Evolutionary conservation across 1,284 basidiomycete genomes (phyloP), one percentile per base, ranked within the genome.

Genomic region (Ganoderma multipileum): DNA sequence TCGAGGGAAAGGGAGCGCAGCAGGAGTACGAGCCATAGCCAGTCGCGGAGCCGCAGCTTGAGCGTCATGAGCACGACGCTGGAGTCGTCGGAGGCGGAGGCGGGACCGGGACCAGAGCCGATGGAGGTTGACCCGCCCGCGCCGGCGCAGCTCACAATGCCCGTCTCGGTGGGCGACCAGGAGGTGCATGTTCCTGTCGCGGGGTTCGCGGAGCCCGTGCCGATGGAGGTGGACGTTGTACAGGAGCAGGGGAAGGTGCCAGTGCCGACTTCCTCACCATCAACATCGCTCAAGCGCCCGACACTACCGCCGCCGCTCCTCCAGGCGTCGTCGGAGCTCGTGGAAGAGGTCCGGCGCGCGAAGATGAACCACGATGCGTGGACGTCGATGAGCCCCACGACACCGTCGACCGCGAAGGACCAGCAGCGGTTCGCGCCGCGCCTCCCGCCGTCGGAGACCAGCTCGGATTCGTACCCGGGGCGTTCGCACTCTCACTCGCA

Each of bases 91-190:
- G 39, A 42, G 42, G 8, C 41, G 39, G 63, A n/a, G n/a, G n/a
- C n/a, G n/a, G n/a, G n/a, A n/a, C n/a, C n/a, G n/a, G n/a, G n/a
- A n/a, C n/a, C n/a, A n/a, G n/a, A 64, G 16, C 69, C 70, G 42
- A 81, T 81, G 79, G 81, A 82, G 8, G 75, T 81, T 16, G 79
- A 80, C 39, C 65, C 72, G 16, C 73, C 68, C 52, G 16, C 68
- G 70, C 14, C 54, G n/a, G 59, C 64, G 44, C 50, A 30, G n/a
- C 59, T 76, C 61, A 76, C 72, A 36, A 67, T 74, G 47, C 72
- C 73, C 8, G 72, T 76, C 30, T 62, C 68, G 38, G 81, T 91
- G 83, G 89, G 76, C 8, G 64, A 70, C 18, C 68, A 69, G 42
- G 71, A 77, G 67, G 76, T 78, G 14, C 77, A 78, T 57, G 74